These are phyloP conservation scores for Striga hermonthica DNA, from an alignment of 305 asterid genomes.

Conservation along the genomic window DNA sequence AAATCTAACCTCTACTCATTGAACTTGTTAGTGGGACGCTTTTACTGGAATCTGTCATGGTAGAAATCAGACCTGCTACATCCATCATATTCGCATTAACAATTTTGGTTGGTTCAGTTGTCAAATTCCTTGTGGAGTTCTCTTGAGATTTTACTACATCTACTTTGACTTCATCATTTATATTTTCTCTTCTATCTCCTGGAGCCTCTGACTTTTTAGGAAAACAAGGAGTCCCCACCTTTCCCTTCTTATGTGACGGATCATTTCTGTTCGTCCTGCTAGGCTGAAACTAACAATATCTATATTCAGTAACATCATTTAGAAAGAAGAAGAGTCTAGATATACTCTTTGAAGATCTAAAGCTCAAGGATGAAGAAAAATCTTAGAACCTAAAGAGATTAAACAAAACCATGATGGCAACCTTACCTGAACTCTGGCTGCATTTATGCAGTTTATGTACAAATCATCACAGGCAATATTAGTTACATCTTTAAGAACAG, in stretches of 20 bases:
- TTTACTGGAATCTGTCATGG: slow-evolving; percentile 33
- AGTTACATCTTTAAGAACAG: slow-evolving; percentile 78
- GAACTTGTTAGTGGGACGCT: slow-evolving; percentile 33
- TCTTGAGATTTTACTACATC: slow-evolving; percentile 42
- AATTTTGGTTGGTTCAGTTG: slow-evolving; percentile 36
- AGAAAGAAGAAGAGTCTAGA: slow-evolving; percentile 8
- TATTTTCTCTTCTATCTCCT: slow-evolving; percentile 35
- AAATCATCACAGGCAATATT: slow-evolving; percentile 51
- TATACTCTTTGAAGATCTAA: not conserved
- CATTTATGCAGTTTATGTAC: slow-evolving; percentile 44
- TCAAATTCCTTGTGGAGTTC: slow-evolving; percentile 30
- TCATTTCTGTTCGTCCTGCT: slow-evolving; percentile 43
- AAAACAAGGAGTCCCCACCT: slow-evolving; percentile 40
- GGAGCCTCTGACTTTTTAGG: slow-evolving; percentile 36
- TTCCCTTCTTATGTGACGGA: slow-evolving; percentile 32
- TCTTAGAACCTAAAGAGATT: not conserved
- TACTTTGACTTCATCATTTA: slow-evolving; percentile 34
- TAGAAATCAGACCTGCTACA: slow-evolving; percentile 39
- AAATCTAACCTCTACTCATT: slow-evolving; percentile 45
- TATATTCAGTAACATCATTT: slow-evolving; percentile 24
- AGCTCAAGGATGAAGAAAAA: not conserved
- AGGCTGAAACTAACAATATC: slow-evolving; percentile 37
- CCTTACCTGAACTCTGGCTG: slow-evolving; percentile 51
- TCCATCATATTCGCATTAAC: slow-evolving; percentile 26
- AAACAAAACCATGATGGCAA: slow-evolving; percentile 11